A percentile compares a stretch with the other conserved stretches of the same genome.
Conservation (phyloP, 2,329 filamentous ascomycete species). For the Aulographum hederae region DNA sequence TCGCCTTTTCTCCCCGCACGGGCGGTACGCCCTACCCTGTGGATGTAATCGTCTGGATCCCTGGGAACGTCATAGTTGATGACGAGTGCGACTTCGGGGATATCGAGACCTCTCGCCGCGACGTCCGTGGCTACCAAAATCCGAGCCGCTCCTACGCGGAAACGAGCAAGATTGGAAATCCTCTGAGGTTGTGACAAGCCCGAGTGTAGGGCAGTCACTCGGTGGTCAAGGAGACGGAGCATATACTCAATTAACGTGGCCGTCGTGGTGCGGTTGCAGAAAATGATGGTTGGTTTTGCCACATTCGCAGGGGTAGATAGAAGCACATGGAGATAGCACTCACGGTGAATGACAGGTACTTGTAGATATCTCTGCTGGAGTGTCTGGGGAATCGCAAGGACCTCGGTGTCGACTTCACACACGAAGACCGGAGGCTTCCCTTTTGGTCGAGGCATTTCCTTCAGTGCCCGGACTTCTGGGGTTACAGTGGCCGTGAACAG, state of each 20-base stretch:
- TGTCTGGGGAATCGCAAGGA: constrained; percentile 60
- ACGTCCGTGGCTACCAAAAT: constrained; percentile 93
- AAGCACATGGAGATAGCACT: constrained; percentile 85
- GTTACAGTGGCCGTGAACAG: constrained; percentile 95
- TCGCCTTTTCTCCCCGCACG: constrained; percentile 74
- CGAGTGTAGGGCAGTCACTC: constrained; percentile 82
- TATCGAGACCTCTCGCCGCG: constrained; percentile 83
- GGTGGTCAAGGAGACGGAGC: constrained; percentile 68
- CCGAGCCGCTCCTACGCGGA: constrained; percentile 73
- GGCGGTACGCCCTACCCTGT: constrained; percentile 86
- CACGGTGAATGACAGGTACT: constrained; percentile 78
- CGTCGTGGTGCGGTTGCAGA: constrained; percentile 81
- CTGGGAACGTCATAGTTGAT: constrained; percentile 92
- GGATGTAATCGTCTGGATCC: constrained; percentile 95
- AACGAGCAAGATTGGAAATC: constrained; percentile 73
- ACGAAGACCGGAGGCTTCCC: constrained; percentile 67
- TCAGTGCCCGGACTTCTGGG: constrained; percentile 72
- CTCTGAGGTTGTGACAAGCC: constrained; percentile 70
- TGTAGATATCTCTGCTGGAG: constrained; percentile 74
- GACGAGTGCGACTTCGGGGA: constrained; percentile 77
- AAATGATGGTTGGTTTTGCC: constrained; percentile 69
- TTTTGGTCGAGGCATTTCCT: constrained; percentile 51
- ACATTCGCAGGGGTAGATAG: constrained; percentile 61
- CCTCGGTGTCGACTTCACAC: constrained; percentile 62
- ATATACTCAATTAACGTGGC: constrained; percentile 81